Evolutionary conservation across 148 eudicot genomes (phyloP), one percentile per base, ranked within the genome.

Genomic region (Mesembryanthemum crystallinum): DNA sequence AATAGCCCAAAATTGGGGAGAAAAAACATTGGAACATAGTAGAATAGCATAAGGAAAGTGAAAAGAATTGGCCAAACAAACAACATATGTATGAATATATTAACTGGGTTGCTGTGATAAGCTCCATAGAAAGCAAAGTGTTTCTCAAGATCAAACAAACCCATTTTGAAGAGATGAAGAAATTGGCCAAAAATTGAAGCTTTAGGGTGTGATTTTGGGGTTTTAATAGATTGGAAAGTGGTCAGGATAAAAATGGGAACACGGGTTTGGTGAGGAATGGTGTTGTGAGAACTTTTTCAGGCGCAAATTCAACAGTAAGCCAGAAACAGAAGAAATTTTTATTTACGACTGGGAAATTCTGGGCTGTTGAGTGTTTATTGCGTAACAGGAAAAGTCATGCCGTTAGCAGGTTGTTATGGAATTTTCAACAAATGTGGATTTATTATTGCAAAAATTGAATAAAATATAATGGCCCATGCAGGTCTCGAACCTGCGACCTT

Each of bases 401-500:
- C 18, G n/a, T 8, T 18, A 27, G 58, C 15, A 52, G 58, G 51
- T 12, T 2, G n/a, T 4, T 15, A 37, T 1, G 45, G 7, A 33
- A 21, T 15, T 33, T 2, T 10, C 12, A 17, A 17, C 12, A 43
- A 63, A 17, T 29, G n/a, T n/a, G n/a, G n/a, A n/a, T n/a, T n/a
- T n/a, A n/a, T n/a, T n/a, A n/a, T n/a, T n/a, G n/a, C n/a, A 63
- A 30, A 63, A 14, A n/a, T 2, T 8, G 7, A 59, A 24, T 3
- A 23, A 23, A 59, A 59, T 20, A n/a, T 1, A 0, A 29, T 90
- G 88, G 87, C 94, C 92, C 85, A 87, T 88, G 89, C 88, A 92
- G 87, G 90, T 83, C 85, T 89, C 89, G 90, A 92, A 86, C 92
- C 88, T 89, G 88, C 88, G 82, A 89, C 94, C 91, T 90, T 92